Evolutionary conservation across 2,329 filamentous ascomycete species (phyloP), one percentile per base, ranked within the genome.

Genomic region (Colletotrichum destructivum): DNA sequence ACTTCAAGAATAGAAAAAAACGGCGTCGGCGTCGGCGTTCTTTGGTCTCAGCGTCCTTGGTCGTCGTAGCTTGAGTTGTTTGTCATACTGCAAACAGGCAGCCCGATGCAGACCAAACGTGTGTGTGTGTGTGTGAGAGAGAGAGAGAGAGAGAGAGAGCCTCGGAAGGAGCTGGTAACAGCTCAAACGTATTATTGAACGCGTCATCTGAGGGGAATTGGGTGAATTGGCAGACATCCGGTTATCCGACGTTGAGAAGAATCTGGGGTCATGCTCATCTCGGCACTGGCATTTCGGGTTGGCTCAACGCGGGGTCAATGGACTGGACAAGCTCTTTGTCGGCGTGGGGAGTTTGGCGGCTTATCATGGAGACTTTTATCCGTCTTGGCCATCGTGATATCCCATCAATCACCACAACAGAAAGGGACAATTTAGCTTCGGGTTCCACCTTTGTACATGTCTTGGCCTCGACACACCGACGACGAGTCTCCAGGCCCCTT

Each of bases 301-400:
- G 6, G 18, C 21, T 13, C 31, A 56, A 21, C 12, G 54, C 54
- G 54, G 54, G 54, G 54, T 54, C 21, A n/a, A n/a, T 13, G 9
- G 18, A 35, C 8, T 3, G 26, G 4, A 12, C 31, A 55, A 4
- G 3, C 54, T 5, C 7, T 12, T 54, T 16, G 13, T 54, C 23
- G 18, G 26, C 6, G 7, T 35, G 51, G 23, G 23, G 26, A 35
- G 13, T 35, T 26, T 18, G 16, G 23, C 15, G 26, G 13, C 13
- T 35, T 54, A 54, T 51, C 18, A 51, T 35, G 16, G 31, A 56
- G 8, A 56, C 31, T 12, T 56, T 56, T 56, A 40, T 56, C 54
- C 54, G 54, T 56, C 54, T 56, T 56, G 35, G 54, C 54, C 16
- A 18, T 13, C 26, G 15, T 12, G 16, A 56, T 38, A 56, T 56